Evolutionary conservation across 78 protist species (phyloP).

Genomic region (Cavenderia fasciculata): DNA sequence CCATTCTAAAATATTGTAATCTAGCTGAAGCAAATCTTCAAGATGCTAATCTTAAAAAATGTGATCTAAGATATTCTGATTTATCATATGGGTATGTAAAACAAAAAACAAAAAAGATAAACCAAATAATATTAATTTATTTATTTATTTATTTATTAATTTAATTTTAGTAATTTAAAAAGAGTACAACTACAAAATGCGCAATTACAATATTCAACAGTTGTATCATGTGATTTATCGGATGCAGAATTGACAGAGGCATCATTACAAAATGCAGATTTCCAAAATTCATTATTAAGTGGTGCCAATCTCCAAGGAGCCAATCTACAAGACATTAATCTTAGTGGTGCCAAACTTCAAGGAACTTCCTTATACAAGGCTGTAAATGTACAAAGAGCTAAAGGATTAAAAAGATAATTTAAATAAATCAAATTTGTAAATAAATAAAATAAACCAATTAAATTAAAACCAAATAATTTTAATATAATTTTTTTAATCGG

Average conservation of each 20-base stretch:
- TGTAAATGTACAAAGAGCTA: constrained; percentile 55
- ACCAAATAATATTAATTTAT: background rate
- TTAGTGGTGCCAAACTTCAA: constrained; percentile 51
- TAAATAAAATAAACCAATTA: no score
- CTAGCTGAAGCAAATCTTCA: constrained; percentile 33
- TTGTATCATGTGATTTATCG: constrained; percentile 13
- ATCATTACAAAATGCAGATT: constrained; percentile 68
- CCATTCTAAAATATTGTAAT: constrained; percentile 27
- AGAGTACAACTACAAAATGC: constrained; percentile 57
- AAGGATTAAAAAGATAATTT: constrained; percentile 62
- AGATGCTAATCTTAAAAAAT: constrained; percentile 43
- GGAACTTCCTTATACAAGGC: constrained; percentile 58
- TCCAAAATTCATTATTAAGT: constrained; percentile 32
- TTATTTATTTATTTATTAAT: background rate
- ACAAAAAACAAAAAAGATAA: no score
- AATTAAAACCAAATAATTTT: no score
- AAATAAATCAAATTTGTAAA: no score
- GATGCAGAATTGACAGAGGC: constrained; percentile 70
- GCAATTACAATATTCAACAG: constrained; percentile 43
- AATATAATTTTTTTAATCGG: no score
- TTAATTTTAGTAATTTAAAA: background rate
- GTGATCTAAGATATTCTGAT: constrained; percentile 66
- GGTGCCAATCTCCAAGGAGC: constrained; percentile 70
- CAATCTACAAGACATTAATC: constrained; percentile 51
- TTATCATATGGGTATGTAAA: constrained; percentile 13